Conservation (phyloP, 2,329 filamentous ascomycete genomes). For the Colletotrichum acutatum region DNA sequence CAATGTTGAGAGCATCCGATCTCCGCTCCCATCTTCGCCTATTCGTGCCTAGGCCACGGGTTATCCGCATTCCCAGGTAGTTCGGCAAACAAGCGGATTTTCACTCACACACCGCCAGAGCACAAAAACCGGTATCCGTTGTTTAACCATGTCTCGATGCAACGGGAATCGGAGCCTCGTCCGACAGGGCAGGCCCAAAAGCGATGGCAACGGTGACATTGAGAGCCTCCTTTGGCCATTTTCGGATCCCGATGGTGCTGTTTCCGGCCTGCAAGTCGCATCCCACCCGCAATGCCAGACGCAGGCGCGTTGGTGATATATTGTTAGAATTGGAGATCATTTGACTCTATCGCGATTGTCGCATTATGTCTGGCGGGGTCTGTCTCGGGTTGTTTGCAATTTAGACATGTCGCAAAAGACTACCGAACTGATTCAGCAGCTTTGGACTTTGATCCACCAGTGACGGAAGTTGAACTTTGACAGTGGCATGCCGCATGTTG, state of each 20-base stretch:
- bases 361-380: conserved; percentile 4
- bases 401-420: not conserved
- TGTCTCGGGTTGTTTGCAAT: not conserved
- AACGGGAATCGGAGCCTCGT: not conserved
- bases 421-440: conserved; percentile 4
- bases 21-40: conserved; percentile 5
- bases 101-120: conserved; percentile 3
- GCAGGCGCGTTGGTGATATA: conserved; percentile 15
- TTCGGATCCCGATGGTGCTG: not conserved
- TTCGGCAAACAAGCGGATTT: conserved; percentile 7
- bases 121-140: not conserved
- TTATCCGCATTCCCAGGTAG: not conserved
- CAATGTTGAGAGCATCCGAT: not conserved
- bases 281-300: not conserved
- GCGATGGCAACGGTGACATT: not conserved
- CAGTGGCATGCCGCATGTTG: not conserved
- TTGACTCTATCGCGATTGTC: not conserved
- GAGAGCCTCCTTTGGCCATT: not conserved
- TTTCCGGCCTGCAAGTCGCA: not conserved
- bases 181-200: conserved; percentile 1
- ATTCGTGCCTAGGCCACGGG: not conserved
- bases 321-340: conserved; percentile 12
- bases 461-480: not conserved
- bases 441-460: not conserved
- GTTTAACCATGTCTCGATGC: not conserved